A percentile compares a stretch with the other conserved stretches of the same genome.
phyloP scores from a whole-genome alignment of 2,329 filamentous ascomycete species.

The Diaporthe ampelina region DNA sequence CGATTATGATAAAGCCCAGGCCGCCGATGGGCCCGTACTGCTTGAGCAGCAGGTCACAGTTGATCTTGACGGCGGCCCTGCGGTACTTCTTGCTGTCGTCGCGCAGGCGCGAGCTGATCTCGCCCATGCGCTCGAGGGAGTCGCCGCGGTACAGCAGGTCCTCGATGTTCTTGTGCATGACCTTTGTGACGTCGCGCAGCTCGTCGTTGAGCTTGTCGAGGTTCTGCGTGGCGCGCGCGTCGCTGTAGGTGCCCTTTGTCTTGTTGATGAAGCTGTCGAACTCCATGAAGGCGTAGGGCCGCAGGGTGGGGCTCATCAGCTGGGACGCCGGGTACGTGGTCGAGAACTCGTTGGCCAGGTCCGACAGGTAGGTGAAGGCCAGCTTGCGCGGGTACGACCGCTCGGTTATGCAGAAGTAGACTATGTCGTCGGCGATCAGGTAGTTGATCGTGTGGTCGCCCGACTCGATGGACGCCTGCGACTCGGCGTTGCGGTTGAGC shows the following conservation, averaged over 20 bases:
- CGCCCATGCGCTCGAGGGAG: slow-evolving; percentile 95
- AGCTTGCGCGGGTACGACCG: slow-evolving; percentile 96
- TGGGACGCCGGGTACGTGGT: slow-evolving; percentile 83
- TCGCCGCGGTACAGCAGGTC: slow-evolving; percentile 96
- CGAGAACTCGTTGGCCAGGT: slow-evolving; percentile 91
- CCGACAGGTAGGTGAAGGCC: slow-evolving; percentile 96
- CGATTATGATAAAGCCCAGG: slow-evolving; percentile 83
- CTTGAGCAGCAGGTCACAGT: slow-evolving; percentile 96
- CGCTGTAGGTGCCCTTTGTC: slow-evolving; percentile 94
- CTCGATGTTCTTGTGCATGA: slow-evolving; percentile 99
- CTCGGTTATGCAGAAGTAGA: slow-evolving; percentile 95
- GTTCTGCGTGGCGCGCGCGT: slow-evolving; percentile 91
- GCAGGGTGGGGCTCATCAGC: slow-evolving; percentile 80
- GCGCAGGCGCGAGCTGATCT: slow-evolving; percentile 86
- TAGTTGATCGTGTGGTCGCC: slow-evolving; percentile 88
- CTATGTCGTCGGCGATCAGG: slow-evolving; percentile 83
- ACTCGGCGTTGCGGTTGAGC: slow-evolving; percentile 88
- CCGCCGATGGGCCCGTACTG: slow-evolving; percentile 95
- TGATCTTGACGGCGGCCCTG: slow-evolving; percentile 92
- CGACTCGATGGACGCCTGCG: slow-evolving; percentile 92
- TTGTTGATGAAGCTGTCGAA: slow-evolving; percentile 97
- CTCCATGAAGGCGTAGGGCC: slow-evolving; percentile 96
- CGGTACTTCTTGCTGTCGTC: slow-evolving; percentile 97
- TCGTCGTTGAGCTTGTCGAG: slow-evolving; percentile 97
- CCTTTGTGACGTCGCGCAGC: slow-evolving; percentile 96